Base-by-base conservation (phyloP, 2,329 filamentous ascomycete genomes). In the Aplosporella prunicola region DNA sequence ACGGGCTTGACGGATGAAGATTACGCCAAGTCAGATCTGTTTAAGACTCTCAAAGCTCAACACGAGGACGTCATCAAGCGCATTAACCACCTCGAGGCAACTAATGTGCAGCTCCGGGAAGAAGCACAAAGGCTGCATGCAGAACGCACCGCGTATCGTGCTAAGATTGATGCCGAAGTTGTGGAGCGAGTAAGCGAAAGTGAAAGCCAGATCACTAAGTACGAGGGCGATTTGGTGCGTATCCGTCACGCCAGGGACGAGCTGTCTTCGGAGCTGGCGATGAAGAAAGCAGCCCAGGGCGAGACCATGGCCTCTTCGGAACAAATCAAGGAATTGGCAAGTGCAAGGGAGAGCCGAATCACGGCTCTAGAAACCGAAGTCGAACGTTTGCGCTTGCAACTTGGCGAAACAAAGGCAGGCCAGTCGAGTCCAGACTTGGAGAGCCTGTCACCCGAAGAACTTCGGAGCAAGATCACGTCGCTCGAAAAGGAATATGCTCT, bases 61-160 rank as follows among this genome's bases (percentile, higher is more conserved):
- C 84, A 93, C 50, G 91, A 96, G 52, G 89, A 96, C 49, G 75
- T 93, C 7, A 86, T 95, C 48, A 89, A 85, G 58, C 80, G 86
- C 24, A 79, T 94, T 52, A 98, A 98, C 57, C 80, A 89, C 50
- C 64, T 96, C 10, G 89, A 96, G 60, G 86, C 86, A 3, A 82
- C 80, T 9, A 95, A 95, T 57, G 79, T 82, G 42, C 80, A 87
- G 47, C 61, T 96, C 20, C 78, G 82, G 23, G 82, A 93, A 56
- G 87, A 94, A 51, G 80, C 83, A 5, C 80, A 89, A 51, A 93
- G 82, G 56, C 66, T 88, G 34, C 84, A 89, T 50, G 78, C 84
- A 2, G 91, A 98, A 57, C 72, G 91, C 39, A 87, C 84, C 4
- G 71, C 79, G 9, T 94, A 87, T 57, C 81, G 86, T 37, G 76